Base-by-base conservation (phyloP, 1,139 yeast genomes). In the Williopsis jadinii region DNA sequence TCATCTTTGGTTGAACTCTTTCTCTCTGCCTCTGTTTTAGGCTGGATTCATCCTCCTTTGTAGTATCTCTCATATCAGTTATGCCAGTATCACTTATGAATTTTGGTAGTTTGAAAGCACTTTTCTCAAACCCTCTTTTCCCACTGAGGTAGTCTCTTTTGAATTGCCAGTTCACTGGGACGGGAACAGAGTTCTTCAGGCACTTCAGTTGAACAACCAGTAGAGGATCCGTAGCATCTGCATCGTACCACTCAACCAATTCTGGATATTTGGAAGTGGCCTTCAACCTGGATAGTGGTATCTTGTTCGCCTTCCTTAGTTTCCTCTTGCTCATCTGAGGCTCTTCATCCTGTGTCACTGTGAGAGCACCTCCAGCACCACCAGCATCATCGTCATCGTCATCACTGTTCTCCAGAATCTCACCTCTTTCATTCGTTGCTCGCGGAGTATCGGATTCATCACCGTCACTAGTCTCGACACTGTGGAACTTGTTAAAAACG, bases 1-100 rank as follows among this genome's bases (percentile, higher is more conserved):
- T 95, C 77, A 87, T 70, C 58, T 86, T 87, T 0, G 97, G 97
- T 58, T 87, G 96, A 0, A 90, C 95, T 41, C 84, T 71, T 44
- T 85, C 94, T 47, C 97, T 70, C 59, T 83, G 84, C 56, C 75
- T 75, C 53, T 87, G 95, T 54, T 84, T 79, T 49, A 87, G 58
- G 2, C 84, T 73, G 9, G 69, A 68, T 15, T 74, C 82, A 32
- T 71, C 75, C 14, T 67, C 68, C 30, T 66, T 62, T 8, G 66
- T 64, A 0, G 73, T 65, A 46, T 80, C 78, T 57, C 97, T 73
- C 95, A 90, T 85, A 45, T 84, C 90, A 53, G 80, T 77, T 34
- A 92, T 88, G 2, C 96, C 97, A 0, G 97, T 92, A 42, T 79
- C 88, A 38, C 68, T 71, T 36, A 92, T 87, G 51, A 77, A 84